These are phyloP conservation scores for Pichia cephalocereana DNA, from an alignment of 805 yeast genomes.

Conservation along the genomic window DNA sequence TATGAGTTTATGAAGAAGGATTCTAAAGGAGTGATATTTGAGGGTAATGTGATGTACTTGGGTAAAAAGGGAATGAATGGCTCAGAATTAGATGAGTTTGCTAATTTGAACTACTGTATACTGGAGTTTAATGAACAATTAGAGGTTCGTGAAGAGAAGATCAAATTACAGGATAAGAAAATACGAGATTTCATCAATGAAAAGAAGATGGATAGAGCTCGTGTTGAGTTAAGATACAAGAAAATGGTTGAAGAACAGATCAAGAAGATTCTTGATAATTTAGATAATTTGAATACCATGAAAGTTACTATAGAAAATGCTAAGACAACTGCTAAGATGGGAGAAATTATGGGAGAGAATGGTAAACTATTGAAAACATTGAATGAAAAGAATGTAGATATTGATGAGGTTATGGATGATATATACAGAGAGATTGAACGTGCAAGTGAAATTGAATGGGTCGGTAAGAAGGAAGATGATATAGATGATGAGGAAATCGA, in stretches of 20 bases:
- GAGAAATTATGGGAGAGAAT: slow-evolving; percentile 19
- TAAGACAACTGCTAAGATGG: slow-evolving; percentile 15
- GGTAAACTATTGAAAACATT: slow-evolving; percentile 17
- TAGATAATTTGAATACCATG: slow-evolving; percentile 18
- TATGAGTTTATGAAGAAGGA: no score
- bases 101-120: no score
- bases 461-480: slow-evolving; percentile 3
- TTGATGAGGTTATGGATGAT: slow-evolving; percentile 17
- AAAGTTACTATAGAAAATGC: slow-evolving; percentile 22
- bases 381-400: slow-evolving; percentile 15
- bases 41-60: no score
- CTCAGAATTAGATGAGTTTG: no score
- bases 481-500: slow-evolving; percentile 21
- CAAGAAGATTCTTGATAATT: slow-evolving; percentile 9
- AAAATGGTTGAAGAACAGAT: slow-evolving; percentile 17
- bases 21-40: no score
- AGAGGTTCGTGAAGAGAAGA: slow-evolving; percentile 4
- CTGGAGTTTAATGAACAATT: no score
- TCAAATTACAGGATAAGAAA: slow-evolving; percentile 5
- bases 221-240: slow-evolving; percentile 17
- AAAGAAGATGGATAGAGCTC: slow-evolving; percentile 16
- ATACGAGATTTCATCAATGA: slow-evolving; percentile 10
- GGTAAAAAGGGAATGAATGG: no score
- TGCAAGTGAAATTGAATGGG: slow-evolving; percentile 11
- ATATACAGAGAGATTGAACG: slow-evolving; percentile 13